Base-by-base conservation (phyloP, 768 basidiomycete species). In the Lactarius vividus region DNA sequence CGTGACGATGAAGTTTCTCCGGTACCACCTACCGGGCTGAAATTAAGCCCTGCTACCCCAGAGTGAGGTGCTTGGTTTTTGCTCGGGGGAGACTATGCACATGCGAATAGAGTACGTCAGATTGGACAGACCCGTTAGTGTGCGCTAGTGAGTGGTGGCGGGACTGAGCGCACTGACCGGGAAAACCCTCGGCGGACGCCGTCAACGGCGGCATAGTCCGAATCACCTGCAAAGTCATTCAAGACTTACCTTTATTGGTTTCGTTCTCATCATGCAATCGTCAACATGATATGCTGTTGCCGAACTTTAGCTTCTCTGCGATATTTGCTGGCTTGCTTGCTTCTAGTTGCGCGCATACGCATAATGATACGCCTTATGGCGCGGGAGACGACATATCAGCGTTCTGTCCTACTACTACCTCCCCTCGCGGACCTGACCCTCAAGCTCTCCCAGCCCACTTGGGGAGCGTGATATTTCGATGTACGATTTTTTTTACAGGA, bases 361-460 rank as follows among this genome's bases (percentile, higher is more conserved):
- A 78, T 29, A 97, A 95, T 75, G 80, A n/a, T n/a, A n/a, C n/a
- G n/a, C n/a, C n/a, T n/a, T n/a, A 96, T 96, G 4, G 90, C 94
- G 74, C 84, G 83, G 40, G 94, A 94, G 59, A 89, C 94, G 11
- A 85, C 86, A 0, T 94, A 93, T 76, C 96, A 98, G 77, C 92
- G 96, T 67, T 97, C 96, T 75, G 84, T 86, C 11, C 71, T 88
- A 54, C 79, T 96, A 35, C 78, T 96, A 31, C 81, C 95, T 56
- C 87, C 85, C 10, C 94, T 96, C 71, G 80, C 83, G 29, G 77
- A 80, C 9, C 69, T 73, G 0, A 69, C 67, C 7, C 65, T 69
- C 69, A 72, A 65, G 59, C 70, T 78, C 62, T 61, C 63, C 65
- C 20, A 54, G 65, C 49, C 55, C 61, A 46, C 62, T 40, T 26